These are phyloP conservation scores for Orbilia quercus DNA, from an alignment of 2,329 filamentous ascomycete genomes.

Conservation along the genomic window DNA sequence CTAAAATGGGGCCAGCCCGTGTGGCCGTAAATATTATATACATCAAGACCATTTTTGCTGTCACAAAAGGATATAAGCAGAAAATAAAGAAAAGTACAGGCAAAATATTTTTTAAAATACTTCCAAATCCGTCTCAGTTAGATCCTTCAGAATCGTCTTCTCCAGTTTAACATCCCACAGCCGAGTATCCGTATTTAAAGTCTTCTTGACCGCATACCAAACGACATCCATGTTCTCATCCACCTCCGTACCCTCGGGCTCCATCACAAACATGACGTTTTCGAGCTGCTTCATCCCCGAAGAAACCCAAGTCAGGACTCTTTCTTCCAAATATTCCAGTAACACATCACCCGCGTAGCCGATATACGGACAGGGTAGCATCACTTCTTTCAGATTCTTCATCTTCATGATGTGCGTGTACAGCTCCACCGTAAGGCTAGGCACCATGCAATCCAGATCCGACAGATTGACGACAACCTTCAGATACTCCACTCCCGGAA, in stretches of 20 bases:
- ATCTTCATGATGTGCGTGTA: conserved; percentile 10
- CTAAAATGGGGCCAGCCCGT: too few species aligned
- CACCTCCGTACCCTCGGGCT: background rate
- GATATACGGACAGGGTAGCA: conserved; percentile 14
- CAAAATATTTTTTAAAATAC: conserved; percentile 1
- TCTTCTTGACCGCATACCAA: background rate
- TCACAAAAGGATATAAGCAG: too few species aligned
- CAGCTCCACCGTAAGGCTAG: background rate
- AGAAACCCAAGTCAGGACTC: conserved; percentile 16
- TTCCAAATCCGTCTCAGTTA: conserved; percentile 9
- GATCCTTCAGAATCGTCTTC: background rate
- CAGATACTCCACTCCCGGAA: conserved; percentile 25
- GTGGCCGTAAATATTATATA: too few species aligned
- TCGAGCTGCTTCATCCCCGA: conserved; percentile 18
- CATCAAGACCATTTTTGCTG: too few species aligned
- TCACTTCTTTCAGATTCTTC: conserved; percentile 19
- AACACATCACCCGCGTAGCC: conserved; percentile 1
- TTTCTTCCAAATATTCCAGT: conserved; percentile 11
- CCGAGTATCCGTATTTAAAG: background rate
- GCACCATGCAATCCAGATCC: conserved; percentile 6
- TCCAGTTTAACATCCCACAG: background rate
- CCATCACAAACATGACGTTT: conserved; percentile 30
- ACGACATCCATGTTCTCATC: background rate
- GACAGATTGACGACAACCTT: conserved; percentile 24
- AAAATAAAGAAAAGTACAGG: background rate